Base-by-base conservation (phyloP, 805 yeast genomes). In the Millerozyma miso region DNA sequence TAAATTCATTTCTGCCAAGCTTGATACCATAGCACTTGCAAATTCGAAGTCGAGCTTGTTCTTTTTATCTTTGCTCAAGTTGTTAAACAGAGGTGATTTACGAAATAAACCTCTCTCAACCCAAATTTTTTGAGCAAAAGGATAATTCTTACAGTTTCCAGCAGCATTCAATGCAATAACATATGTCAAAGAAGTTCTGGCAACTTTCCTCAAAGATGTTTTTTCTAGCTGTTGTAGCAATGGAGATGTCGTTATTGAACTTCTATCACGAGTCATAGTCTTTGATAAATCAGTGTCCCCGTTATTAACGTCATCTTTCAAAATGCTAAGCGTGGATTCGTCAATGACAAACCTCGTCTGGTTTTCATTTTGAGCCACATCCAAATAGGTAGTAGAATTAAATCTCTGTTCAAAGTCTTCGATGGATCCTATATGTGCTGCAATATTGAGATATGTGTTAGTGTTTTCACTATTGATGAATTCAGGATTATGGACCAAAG, bases 81-180 rank as follows among this genome's bases (percentile, higher is more conserved):
- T 31, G 40, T 69, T 75, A 67, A 85, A 89, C 2, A 50, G 48
- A 0, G 37, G 18, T 0, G 85, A 71, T 45, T 77, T 78, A 40
- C 97, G 70, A 63, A 74, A 88, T 17, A 58, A 47, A 2, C 97
- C 97, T 53, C 97, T 76, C 54, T 86, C 95, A 2, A 64, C 60
- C 95, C 96, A 89, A 1, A 86, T 68, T 19, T 63, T 60, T 43
- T 79, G 80, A 3, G 89, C 90, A 55, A 84, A 77, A 0, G 67
- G 69, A 33, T 73, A 59, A 52, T 82, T 76, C 33, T 72, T 69
- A 54, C 76, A 76, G 37, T 69, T 67, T 10, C 74, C 73, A 1
- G 91, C 86, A 1, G 91, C 91, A 44, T 76, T 71, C 53, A 88
- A 63, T 6, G 85, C 81, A 20, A 81, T 65, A 39, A 74, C 74